Percentiles rank a stretch among this genome's conserved stretches.
Evolutionary conservation across 495 filamentous ascomycete genomes (phyloP).

Genomic region (Penicillium parvum): DNA sequence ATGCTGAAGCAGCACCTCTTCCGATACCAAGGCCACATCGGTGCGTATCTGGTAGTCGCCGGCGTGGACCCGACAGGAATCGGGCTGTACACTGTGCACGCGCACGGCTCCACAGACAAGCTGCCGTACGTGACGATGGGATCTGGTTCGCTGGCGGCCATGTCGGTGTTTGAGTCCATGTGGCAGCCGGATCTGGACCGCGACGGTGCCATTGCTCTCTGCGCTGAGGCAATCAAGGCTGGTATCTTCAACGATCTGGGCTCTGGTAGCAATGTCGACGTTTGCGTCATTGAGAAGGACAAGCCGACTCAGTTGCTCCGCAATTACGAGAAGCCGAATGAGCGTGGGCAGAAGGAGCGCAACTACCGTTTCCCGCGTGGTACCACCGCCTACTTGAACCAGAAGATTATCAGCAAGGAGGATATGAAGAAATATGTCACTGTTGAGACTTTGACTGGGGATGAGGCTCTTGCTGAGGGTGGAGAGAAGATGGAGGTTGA

Average conservation of each 20-base stretch:
- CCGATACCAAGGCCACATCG: slow-evolving; percentile 95
- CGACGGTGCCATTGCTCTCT: slow-evolving; percentile 78
- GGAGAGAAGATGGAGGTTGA: slow-evolving; percentile 97
- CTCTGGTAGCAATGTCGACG: slow-evolving; percentile 94
- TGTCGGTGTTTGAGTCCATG: slow-evolving; percentile 95
- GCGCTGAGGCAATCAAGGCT: slow-evolving; percentile 83
- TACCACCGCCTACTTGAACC: slow-evolving; percentile 88
- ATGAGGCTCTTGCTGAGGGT: slow-evolving; percentile 54
- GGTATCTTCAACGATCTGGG: slow-evolving; percentile 99
- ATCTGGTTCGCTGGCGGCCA: slow-evolving; percentile 89
- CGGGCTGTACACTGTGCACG: slow-evolving; percentile 97
- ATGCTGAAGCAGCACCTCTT: slow-evolving; percentile 99
- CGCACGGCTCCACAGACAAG: slow-evolving; percentile 97
- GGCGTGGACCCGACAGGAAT: slow-evolving; percentile 95
- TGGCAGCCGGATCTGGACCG: slow-evolving; percentile 79
- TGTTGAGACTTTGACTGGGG: slow-evolving; percentile 70
- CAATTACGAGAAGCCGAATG: slow-evolving; percentile 88
- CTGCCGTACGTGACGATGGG: slow-evolving; percentile 99
- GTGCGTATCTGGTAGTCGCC: slow-evolving; percentile 96
- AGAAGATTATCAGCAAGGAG: slow-evolving; percentile 87
- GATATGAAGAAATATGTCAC: slow-evolving; percentile 95
- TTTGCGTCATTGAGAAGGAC: slow-evolving; percentile 88
- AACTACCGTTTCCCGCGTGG: slow-evolving; percentile 87
- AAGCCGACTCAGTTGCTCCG: slow-evolving; percentile 83
- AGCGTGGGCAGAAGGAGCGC: slow-evolving; percentile 83